Conservation (phyloP, 148 eudicot species). For the Polygonum maritimum region DNA sequence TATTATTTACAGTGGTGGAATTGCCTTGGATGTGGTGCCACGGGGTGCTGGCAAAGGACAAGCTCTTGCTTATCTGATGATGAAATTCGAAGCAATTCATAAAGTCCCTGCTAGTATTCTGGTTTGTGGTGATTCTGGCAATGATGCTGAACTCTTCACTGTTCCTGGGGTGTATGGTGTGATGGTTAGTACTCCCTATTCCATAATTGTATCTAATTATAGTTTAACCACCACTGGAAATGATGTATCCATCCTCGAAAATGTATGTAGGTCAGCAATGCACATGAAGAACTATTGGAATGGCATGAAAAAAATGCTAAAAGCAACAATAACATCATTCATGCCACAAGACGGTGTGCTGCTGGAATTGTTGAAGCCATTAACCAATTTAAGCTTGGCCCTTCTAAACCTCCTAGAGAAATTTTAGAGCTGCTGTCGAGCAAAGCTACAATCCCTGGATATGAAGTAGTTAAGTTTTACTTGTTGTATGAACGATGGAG, state of each 20-base stretch:
- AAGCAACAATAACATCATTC: slow-evolving; percentile 30
- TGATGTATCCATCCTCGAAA: background rate
- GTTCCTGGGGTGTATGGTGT: slow-evolving; percentile 48
- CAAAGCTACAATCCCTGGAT: slow-evolving; percentile 24
- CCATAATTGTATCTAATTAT: background rate
- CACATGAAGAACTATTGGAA: slow-evolving; percentile 47
- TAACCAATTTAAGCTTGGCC: slow-evolving; percentile 40
- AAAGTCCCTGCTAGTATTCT: slow-evolving; percentile 36
- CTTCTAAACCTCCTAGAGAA: slow-evolving; percentile 35
- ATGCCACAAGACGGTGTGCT: slow-evolving; percentile 45
- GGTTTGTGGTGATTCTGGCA: slow-evolving; percentile 56
- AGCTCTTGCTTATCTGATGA: slow-evolving; percentile 39
- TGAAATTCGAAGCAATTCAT: slow-evolving; percentile 25
- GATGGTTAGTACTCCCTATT: slow-evolving; percentile 30
- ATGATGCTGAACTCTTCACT: slow-evolving; percentile 45
- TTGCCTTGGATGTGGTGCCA: slow-evolving; percentile 40
- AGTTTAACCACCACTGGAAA: background rate
- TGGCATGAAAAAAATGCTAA: slow-evolving; percentile 45
- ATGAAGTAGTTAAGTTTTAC: slow-evolving; percentile 40
- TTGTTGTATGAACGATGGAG: slow-evolving; percentile 45
- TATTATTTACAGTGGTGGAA: slow-evolving; percentile 44
- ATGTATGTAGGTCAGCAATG: slow-evolving; percentile 37
- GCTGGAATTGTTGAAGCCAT: slow-evolving; percentile 46
- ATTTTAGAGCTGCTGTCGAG: slow-evolving; percentile 17
- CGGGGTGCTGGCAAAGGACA: slow-evolving; percentile 56